phyloP scores from a whole-genome alignment of 164 flowering plant species.

The Chimonanthus praecox region DNA sequence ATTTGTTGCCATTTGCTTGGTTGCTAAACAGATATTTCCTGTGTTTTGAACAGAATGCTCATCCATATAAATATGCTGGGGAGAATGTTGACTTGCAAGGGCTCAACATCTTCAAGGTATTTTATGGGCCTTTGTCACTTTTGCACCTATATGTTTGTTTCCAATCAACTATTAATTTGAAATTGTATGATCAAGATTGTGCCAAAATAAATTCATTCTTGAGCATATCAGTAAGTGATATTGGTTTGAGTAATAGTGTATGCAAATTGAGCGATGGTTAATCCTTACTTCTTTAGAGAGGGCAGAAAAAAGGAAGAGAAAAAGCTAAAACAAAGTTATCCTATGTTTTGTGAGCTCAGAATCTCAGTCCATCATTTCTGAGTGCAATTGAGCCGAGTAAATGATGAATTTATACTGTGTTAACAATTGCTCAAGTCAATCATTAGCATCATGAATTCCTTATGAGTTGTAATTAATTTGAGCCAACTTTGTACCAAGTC shows the following conservation, averaged over 20 bases:
- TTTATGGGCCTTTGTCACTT: background rate
- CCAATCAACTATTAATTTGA: background rate
- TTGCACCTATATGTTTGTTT: background rate
- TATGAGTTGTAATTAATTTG: too few species aligned
- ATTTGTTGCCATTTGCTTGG: background rate
- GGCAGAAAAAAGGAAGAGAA: too few species aligned
- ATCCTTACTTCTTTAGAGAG: too few species aligned
- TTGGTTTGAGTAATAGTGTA: background rate
- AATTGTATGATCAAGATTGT: background rate
- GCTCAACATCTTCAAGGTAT: constrained; percentile 67
- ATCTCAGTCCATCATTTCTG: too few species aligned
- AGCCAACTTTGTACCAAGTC: too few species aligned
- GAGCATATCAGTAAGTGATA: background rate
- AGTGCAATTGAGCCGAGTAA: too few species aligned
- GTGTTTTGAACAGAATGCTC: constrained; percentile 38
- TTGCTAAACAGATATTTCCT: background rate
- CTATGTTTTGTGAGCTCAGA: too few species aligned
- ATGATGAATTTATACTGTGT: too few species aligned
- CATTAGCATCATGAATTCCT: too few species aligned
- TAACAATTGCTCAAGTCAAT: too few species aligned
- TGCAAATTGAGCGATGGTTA: background rate
- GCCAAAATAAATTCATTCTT: background rate
- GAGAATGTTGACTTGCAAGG: constrained; percentile 76
- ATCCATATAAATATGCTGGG: constrained; percentile 70
- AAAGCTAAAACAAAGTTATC: too few species aligned